phyloP scores from a whole-genome alignment of 805 yeast species.

The Maudiozyma serrabonitensis region DNA sequence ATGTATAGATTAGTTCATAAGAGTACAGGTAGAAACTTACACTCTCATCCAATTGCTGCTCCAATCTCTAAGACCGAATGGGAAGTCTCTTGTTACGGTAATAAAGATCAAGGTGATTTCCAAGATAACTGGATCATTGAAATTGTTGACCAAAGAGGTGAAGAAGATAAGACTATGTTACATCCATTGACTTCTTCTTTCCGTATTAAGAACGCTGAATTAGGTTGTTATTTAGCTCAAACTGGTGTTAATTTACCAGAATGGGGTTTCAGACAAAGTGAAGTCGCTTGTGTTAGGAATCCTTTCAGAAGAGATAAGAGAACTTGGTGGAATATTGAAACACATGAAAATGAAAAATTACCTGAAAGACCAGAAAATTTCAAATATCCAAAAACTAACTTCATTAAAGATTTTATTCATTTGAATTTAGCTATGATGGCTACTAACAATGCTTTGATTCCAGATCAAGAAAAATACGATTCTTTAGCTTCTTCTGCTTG shows the following conservation, averaged over 20 bases:
- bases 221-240: conserved; percentile 71
- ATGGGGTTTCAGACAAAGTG: conserved; percentile 84
- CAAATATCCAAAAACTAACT: conserved; percentile 56
- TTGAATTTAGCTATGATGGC: conserved; percentile 85
- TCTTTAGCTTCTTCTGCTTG: conserved; percentile 67
- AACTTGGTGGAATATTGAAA: conserved; percentile 84
- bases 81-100: conserved; percentile 88
- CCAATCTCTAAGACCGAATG: conserved; percentile 58
- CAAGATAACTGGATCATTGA: conserved; percentile 90
- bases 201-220: conserved; percentile 50
- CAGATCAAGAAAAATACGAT: conserved; percentile 68
- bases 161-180: conserved; percentile 40
- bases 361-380: conserved; percentile 40
- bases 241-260: conserved; percentile 63
- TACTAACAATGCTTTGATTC: conserved; percentile 76
- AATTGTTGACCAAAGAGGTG: conserved; percentile 50
- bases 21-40: conserved; percentile 62
- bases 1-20: conserved; percentile 63
- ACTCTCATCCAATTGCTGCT: conserved; percentile 75
- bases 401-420: conserved; percentile 65
- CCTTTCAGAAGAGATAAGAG: conserved; percentile 68
- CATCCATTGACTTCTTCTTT: conserved; percentile 71
- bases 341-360: conserved; percentile 49
- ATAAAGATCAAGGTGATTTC: conserved; percentile 54
- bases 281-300: conserved; percentile 55